Conservation (phyloP, 164 flowering plant species). For the Magnolia kwangsiensis region DNA sequence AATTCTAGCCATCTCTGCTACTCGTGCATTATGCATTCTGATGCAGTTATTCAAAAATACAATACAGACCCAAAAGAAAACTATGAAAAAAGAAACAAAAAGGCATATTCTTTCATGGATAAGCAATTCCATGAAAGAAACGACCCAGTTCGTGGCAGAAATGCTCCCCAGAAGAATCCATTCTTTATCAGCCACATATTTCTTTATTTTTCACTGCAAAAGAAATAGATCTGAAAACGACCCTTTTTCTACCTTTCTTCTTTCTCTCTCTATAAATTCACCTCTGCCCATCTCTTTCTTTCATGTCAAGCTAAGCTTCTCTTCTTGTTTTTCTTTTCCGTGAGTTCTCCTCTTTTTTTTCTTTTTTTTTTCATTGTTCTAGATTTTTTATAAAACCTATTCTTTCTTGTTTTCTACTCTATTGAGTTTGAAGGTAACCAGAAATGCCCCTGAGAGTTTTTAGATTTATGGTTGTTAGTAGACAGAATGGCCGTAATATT, state of each 20-base stretch:
- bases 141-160: conserved; percentile 6
- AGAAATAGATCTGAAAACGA: neutral
- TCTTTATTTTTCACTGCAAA: neutral
- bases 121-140: neutral
- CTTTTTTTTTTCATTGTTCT: neutral
- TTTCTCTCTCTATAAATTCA: conserved; percentile 1
- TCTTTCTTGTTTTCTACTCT: neutral
- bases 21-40: conserved; percentile 2
- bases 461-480: neutral
- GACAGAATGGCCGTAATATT: neutral
- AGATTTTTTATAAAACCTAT: too few relatives aligned
- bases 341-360: neutral
- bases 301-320: neutral
- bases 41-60: neutral
- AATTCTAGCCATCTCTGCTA: neutral
- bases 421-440: neutral
- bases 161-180: neutral
- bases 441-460: neutral
- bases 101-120: neutral
- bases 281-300: neutral
- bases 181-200: conserved; percentile 7
- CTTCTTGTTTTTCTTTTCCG: neutral
- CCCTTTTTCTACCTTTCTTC: neutral
- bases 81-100: neutral
- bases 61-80: neutral